Evolutionary conservation across 805 yeast genomes (phyloP).

Genomic region (Pichia insulana): DNA sequence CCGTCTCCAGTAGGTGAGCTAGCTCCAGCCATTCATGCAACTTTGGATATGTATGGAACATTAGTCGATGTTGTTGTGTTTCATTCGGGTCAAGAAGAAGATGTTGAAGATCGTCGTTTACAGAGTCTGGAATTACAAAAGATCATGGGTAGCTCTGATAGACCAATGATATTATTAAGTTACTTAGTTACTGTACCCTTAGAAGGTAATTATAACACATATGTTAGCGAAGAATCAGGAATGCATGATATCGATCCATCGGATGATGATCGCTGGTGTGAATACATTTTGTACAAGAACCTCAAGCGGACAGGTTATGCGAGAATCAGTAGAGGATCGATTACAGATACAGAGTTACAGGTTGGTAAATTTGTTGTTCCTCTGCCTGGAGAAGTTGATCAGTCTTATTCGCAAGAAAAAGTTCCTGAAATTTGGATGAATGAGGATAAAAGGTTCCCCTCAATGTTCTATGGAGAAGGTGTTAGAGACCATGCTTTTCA

Average conservation of each 20-base stretch:
- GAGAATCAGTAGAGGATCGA: conserved; percentile 82
- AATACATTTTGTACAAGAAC: conserved; percentile 83
- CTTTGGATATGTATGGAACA: conserved; percentile 83
- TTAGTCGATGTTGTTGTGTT: conserved; percentile 88
- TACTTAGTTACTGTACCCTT: conserved; percentile 84
- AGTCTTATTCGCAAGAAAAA: conserved; percentile 27
- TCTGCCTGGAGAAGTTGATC: conserved; percentile 16
- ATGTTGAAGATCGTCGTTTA: conserved; percentile 81
- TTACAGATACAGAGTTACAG: conserved; percentile 95
- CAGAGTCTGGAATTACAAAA: conserved; percentile 71
- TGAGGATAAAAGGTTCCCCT: conserved; percentile 62
- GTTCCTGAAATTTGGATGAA: conserved; percentile 34
- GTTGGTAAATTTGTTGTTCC: conserved; percentile 80
- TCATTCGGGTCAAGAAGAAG: conserved; percentile 98
- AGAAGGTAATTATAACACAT: conserved; percentile 85
- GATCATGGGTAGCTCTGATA: conserved; percentile 71
- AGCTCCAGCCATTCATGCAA: conserved; percentile 97
- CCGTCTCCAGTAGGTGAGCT: conserved; percentile 98
- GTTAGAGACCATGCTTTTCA: conserved; percentile 90
- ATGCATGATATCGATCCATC: conserved; percentile 90
- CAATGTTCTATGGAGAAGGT: conserved; percentile 76
- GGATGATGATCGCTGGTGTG: conserved; percentile 98
- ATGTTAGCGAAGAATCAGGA: conserved; percentile 74
- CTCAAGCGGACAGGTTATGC: conserved; percentile 89
- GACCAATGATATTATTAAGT: conserved; percentile 82